Percentiles rank a stretch among this genome's conserved stretches.
Conservation (phyloP, 1,139 yeast genomes). For the Keqinozyma sinolaborantium region DNA sequence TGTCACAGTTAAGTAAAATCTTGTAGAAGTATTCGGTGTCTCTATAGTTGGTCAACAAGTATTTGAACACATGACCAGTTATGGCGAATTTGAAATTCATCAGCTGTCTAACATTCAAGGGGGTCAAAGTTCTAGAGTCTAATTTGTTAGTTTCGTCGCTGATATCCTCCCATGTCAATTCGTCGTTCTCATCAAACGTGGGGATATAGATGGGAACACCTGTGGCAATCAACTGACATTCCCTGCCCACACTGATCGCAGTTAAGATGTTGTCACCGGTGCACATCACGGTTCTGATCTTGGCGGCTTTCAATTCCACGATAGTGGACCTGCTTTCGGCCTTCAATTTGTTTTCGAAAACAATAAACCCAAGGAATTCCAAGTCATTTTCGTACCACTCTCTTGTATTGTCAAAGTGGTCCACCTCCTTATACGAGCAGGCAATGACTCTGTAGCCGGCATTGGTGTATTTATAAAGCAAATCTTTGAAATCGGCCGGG, state of each 20-base stretch:
- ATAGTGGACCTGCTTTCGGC: constrained; percentile 62
- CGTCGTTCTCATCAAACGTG: constrained; percentile 39
- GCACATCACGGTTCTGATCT: constrained; percentile 87
- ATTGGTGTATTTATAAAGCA: constrained; percentile 82
- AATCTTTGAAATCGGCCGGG: constrained; percentile 71
- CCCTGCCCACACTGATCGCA: constrained; percentile 89
- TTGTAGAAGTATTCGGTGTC: constrained; percentile 43
- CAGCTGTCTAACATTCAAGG: constrained; percentile 27
- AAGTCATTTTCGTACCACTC: constrained; percentile 65
- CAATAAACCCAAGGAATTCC: constrained; percentile 79
- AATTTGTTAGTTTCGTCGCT: constrained; percentile 49
- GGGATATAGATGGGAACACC: constrained; percentile 64
- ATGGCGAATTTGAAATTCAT: constrained; percentile 68
- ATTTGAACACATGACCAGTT: constrained; percentile 89
- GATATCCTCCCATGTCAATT: constrained; percentile 64
- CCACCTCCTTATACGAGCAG: constrained; percentile 64
- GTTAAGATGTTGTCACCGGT: constrained; percentile 96
- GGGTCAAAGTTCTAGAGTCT: constrained; percentile 62
- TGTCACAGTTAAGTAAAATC: constrained; percentile 67
- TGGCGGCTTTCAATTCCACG: constrained; percentile 54
- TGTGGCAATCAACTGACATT: constrained; percentile 62
- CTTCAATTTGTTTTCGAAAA: constrained; percentile 89
- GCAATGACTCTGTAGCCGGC: constrained; percentile 95
- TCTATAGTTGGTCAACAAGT: constrained; percentile 55
- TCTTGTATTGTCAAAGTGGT: constrained; percentile 25